Conservation (phyloP, 2,329 filamentous ascomycete species). For the Ascochyta rabiei region DNA sequence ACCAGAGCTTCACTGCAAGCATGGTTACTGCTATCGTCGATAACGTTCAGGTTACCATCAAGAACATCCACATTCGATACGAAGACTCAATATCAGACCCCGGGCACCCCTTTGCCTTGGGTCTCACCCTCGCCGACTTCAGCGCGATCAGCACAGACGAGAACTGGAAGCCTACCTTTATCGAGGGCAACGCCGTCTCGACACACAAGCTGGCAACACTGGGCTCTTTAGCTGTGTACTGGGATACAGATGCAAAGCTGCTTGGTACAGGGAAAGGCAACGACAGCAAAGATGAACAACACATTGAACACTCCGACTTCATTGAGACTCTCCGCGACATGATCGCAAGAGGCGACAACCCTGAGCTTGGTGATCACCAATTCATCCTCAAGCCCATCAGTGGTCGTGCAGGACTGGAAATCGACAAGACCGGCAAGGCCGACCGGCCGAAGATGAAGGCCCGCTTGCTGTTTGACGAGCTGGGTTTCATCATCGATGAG, state of each 20-base stretch:
- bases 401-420: slow-evolving; percentile 89
- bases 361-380: slow-evolving; percentile 69
- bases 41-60: slow-evolving; percentile 96
- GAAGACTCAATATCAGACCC: slow-evolving; percentile 96
- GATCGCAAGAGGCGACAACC: slow-evolving; percentile 74
- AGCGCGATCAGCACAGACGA: slow-evolving; percentile 96
- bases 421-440: slow-evolving; percentile 87
- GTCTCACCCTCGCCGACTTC: slow-evolving; percentile 91
- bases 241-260: slow-evolving; percentile 92
- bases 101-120: slow-evolving; percentile 91
- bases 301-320: slow-evolving; percentile 75
- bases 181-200: slow-evolving; percentile 79
- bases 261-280: slow-evolving; percentile 82
- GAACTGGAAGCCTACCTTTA: slow-evolving; percentile 94
- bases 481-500: slow-evolving; percentile 96
- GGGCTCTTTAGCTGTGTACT: slow-evolving; percentile 90
- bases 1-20: slow-evolving; percentile 95
- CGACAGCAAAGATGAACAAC: slow-evolving; percentile 62
- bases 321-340: slow-evolving; percentile 77
- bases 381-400: slow-evolving; percentile 96
- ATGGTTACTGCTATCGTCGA: slow-evolving; percentile 96
- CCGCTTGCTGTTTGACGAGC: slow-evolving; percentile 91
- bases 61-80: slow-evolving; percentile 98
- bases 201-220: slow-evolving; percentile 95
- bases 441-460: slow-evolving; percentile 87